These are phyloP conservation scores for Cladophialophora yegresii DNA, from an alignment of 2,329 filamentous ascomycete species.

Conservation along the genomic window DNA sequence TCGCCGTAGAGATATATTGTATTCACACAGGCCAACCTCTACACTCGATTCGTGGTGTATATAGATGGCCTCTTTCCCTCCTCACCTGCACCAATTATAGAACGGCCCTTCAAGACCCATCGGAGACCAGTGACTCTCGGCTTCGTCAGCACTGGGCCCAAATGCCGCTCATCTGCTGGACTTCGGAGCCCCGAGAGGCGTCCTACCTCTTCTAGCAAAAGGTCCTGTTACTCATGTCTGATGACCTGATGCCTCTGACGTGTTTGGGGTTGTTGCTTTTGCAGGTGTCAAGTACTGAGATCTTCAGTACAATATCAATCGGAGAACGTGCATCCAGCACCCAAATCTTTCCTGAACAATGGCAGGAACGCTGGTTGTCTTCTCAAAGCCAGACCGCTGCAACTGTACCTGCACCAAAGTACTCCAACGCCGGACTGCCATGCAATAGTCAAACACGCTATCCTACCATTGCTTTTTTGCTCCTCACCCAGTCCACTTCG, in stretches of 20 bases:
- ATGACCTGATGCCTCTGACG: background rate
- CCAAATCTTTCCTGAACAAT: constrained; percentile 20
- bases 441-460: constrained; percentile 30
- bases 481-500: constrained; percentile 7
- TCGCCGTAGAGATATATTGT: constrained; percentile 16
- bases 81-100: constrained; percentile 23
- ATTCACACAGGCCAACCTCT: constrained; percentile 27
- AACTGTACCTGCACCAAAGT: constrained; percentile 16
- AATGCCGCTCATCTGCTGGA: background rate
- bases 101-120: constrained; percentile 9
- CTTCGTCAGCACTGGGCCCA: constrained; percentile 3
- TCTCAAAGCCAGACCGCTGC: constrained; percentile 18
- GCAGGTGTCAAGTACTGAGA: constrained; percentile 1
- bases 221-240: background rate
- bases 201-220: background rate
- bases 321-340: constrained; percentile 16
- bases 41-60: constrained; percentile 24
- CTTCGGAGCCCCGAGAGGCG: background rate
- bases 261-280: background rate
- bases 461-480: constrained; percentile 29
- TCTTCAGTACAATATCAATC: constrained; percentile 15
- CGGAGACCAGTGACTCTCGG: constrained; percentile 1
- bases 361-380: constrained; percentile 5
- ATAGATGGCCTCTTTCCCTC: constrained; percentile 17
- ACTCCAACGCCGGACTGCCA: constrained; percentile 27